phyloP scores from a whole-genome alignment of 805 yeast species.

The Cyberlindnera petersonii region DNA sequence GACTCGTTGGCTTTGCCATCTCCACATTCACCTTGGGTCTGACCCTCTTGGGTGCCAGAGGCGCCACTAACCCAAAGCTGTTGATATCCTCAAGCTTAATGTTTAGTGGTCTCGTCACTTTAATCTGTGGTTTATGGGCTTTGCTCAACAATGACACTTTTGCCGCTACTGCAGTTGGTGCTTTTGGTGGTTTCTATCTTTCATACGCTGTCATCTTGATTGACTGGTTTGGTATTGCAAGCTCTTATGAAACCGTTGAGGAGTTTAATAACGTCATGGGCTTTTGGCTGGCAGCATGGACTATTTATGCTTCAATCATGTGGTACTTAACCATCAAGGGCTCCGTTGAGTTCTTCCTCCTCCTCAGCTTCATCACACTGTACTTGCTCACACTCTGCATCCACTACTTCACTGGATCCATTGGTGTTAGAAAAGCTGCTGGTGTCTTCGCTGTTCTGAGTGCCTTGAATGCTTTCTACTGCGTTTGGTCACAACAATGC shows the following conservation, averaged over 20 bases:
- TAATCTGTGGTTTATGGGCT: slow-evolving; percentile 50
- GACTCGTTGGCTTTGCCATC: slow-evolving; percentile 45
- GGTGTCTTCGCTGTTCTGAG: slow-evolving; percentile 45
- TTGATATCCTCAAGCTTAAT: slow-evolving; percentile 45
- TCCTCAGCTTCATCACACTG: slow-evolving; percentile 16
- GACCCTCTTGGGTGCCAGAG: slow-evolving; percentile 42
- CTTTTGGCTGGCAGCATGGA: slow-evolving; percentile 48
- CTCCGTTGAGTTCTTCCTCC: slow-evolving; percentile 42
- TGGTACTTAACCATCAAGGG: slow-evolving; percentile 47
- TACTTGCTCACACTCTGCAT: slow-evolving; percentile 37
- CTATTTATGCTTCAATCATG: slow-evolving; percentile 44
- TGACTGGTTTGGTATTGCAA: slow-evolving; percentile 39
- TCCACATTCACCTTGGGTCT: slow-evolving; percentile 47
- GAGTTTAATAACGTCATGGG: slow-evolving; percentile 44
- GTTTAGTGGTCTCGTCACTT: slow-evolving; percentile 47
- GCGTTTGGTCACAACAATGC: slow-evolving; percentile 44
- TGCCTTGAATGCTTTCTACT: slow-evolving; percentile 43
- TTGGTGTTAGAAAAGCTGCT: slow-evolving; percentile 38
- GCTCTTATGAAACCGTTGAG: slow-evolving; percentile 35
- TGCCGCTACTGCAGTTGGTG: slow-evolving; percentile 49
- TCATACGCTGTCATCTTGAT: slow-evolving; percentile 44
- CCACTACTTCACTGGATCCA: slow-evolving; percentile 37
- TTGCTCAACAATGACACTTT: slow-evolving; percentile 49
- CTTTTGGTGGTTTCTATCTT: slow-evolving; percentile 56
- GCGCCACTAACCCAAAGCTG: slow-evolving; percentile 40